Evolutionary conservation across 2,329 filamentous ascomycete genomes (phyloP), one percentile per base, ranked within the genome.

Genomic region (Trichophyton mentagrophytes): DNA sequence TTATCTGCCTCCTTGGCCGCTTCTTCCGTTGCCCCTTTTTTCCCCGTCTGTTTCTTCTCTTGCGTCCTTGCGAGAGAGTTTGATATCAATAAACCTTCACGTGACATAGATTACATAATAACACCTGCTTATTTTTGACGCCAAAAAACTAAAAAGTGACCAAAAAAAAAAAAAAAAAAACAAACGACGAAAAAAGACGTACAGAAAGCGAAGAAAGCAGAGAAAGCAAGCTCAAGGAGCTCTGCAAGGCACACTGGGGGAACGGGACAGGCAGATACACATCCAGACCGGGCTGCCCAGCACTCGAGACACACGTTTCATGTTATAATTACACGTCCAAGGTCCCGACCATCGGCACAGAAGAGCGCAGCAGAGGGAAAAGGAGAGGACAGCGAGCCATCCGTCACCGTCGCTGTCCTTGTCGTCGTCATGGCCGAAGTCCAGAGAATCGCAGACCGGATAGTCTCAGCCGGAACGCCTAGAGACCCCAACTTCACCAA

Each of bases 401-500:
- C 33, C 15, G 40, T 44, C 36, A 6, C 27, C 47, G 9, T 5
- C 60, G 53, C 44, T 9, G 17, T 47, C 44, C n/a, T 8, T 11
- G 17, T 47, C 40, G 40, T 22, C 46, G 58, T 44, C 33, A 76
- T 75, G 73, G 65, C 69, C 55, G 72, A 74, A 60, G 65, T 72
- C 22, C 66, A 69, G 27, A 63, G 67, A 22, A 65, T 68, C 33
- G 73, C 72, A 17, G 65, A 70, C 22, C 68, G 68, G 42, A 66
- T 76, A 27, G 61, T 76, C 13, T 71, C 72, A 15, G 68, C 71
- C 33, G 71, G 72, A 58, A 66, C 67, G 49, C 68, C 67, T 8
- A 73, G 72, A 64, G 66, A 73, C 60, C 74, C 70, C 17, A 67
- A 67, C 61, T 75, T 72, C 64, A 87, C 89, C 77, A 83, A 78